phyloP scores from a whole-genome alignment of 495 filamentous ascomycete species.

The Aspergillus biplanus region DNA sequence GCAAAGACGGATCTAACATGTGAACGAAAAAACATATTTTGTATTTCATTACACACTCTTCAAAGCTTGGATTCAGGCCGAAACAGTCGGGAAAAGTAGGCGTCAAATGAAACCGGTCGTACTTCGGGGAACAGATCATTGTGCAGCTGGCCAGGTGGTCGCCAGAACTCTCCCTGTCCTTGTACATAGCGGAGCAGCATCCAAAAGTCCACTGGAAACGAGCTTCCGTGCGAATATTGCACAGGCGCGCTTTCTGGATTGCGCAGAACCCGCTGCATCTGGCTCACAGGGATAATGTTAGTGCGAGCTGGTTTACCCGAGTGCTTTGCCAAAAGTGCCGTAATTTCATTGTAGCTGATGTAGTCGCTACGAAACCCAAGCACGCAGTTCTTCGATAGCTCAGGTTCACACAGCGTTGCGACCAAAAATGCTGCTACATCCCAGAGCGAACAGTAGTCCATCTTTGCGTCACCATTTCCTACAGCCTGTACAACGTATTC shows the following conservation, averaged over 20 bases:
- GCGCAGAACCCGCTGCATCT: conserved; percentile 13
- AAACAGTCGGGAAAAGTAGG: conserved; percentile 9
- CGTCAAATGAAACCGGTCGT: conserved; percentile 18
- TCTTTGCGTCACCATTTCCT: conserved; percentile 10
- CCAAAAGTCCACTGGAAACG: conserved; percentile 25
- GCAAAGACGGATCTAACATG: neutral
- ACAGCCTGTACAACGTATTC: conserved; percentile 19
- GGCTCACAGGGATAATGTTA: neutral
- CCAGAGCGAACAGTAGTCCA: conserved; percentile 19
- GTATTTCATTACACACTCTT: too few relatives aligned
- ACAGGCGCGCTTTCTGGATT: conserved; percentile 9
- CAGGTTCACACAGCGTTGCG: conserved; percentile 7
- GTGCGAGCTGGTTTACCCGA: conserved; percentile 8
- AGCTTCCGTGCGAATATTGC: conserved; percentile 10
- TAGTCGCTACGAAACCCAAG: conserved; percentile 23
- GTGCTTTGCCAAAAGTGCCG: conserved; percentile 18
- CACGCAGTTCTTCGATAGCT: conserved; percentile 15
- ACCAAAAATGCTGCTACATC: conserved; percentile 19
- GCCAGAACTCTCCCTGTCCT: conserved; percentile 19
- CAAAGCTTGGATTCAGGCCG: neutral
- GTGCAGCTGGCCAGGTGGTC: conserved; percentile 20
- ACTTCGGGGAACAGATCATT: conserved; percentile 21
- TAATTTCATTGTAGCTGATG: conserved; percentile 22
- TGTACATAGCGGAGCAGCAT: conserved; percentile 24
- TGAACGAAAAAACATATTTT: too few relatives aligned